These are phyloP conservation scores for Trichoderma koningiopsis DNA, from an alignment of 2,329 filamentous ascomycete species.

Conservation along the genomic window DNA sequence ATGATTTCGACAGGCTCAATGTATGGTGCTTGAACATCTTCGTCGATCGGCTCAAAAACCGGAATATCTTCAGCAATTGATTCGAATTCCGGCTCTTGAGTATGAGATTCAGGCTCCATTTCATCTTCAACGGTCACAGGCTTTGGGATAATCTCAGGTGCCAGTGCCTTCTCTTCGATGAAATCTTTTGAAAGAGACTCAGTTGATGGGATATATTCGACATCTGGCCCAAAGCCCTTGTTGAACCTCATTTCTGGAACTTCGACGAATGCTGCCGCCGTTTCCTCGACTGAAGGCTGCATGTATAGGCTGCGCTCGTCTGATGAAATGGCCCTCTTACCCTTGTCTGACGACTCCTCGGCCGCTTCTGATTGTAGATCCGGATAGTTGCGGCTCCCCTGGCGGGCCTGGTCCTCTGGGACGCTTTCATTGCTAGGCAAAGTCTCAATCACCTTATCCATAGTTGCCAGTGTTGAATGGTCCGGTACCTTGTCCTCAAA, in stretches of 20 bases:
- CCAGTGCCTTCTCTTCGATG: neutral
- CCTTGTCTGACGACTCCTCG: conserved; percentile 27
- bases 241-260: neutral
- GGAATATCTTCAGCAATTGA: neutral
- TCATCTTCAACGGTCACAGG: conserved; percentile 13
- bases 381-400: conserved; percentile 5
- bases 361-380: conserved; percentile 20
- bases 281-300: conserved; percentile 5
- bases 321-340: conserved; percentile 27
- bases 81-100: conserved; percentile 3
- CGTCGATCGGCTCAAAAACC: conserved; percentile 10
- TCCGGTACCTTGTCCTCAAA: conserved; percentile 26
- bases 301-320: neutral
- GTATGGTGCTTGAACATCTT: neutral
- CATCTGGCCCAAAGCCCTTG: neutral
- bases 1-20: conserved; percentile 3
- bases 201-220: neutral
- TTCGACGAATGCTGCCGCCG: neutral
- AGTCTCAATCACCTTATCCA: conserved; percentile 22
- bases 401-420: conserved; percentile 15
- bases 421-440: conserved; percentile 27
- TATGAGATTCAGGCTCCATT: neutral
- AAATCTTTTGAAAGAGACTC: conserved; percentile 10
- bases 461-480: conserved; percentile 14
- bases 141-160: conserved; percentile 12